Base-by-base conservation (phyloP, 257 asterid genomes). In the Sherardia arvensis region DNA sequence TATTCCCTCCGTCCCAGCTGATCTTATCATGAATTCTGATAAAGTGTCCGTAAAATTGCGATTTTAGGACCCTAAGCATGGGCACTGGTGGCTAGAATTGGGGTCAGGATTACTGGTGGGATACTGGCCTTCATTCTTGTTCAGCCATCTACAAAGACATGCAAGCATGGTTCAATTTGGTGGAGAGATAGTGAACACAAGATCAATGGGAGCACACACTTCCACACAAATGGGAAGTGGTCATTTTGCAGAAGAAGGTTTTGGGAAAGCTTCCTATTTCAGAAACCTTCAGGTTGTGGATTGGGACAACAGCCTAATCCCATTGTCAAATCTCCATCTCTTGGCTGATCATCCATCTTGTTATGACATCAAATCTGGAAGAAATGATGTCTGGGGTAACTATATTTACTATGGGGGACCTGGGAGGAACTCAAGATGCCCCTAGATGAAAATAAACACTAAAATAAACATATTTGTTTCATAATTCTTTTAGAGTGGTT, bases 51-150 rank as follows among this genome's bases (percentile, higher is more conserved):
- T n/a, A n/a, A n/a, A 38, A 12, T 12, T 38, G 43, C 11, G 43
- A 4, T 36, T 43, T 74, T 74, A 90, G 97, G 97, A 90, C 66
- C 97, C 97, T 7, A 87, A 87, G 59, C 97, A 90, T 69, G 97
- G 97, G n/a, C 92, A 90, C 25, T 90, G 97, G 97, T 90, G 97
- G 97, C 87, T 90, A 0, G 91, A 90, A 62, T 85, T 90, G 49
- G 97, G 97, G 14, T 60, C 84, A 5, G 97, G 97, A 0, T 63
- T 90, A 3, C 84, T 90, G 11, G 87, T 90, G 0, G 97, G 97
- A 43, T 90, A 90, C 72, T 90, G 97, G 97, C 97, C 97, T 1
- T 76, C 89, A 6, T 69, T 71, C 73, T 69, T 90, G 73, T 90
- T 90, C 67, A 84, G 85, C 47, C 97, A 90, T 72, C 58, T 90